A percentile compares a stretch with the other conserved stretches of the same genome.
Evolutionary conservation across 345 rosid genomes (phyloP).

Genomic region (Ailanthus altissimus): DNA sequence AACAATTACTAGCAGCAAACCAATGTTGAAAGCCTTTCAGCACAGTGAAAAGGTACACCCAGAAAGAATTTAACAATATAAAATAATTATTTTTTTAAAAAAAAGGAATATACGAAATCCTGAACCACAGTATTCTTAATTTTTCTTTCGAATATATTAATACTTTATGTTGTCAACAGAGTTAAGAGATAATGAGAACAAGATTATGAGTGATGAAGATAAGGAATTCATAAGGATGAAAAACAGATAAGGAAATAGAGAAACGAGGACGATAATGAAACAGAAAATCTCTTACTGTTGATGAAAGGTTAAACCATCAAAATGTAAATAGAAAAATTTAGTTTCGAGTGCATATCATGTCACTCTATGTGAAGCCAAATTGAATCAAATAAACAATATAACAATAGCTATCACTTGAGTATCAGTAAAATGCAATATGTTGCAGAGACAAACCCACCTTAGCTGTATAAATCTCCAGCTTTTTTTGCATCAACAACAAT

Average conservation of each 20-base stretch:
- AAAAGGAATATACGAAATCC: conserved; percentile 4
- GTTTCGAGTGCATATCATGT: background rate
- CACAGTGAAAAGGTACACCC: conserved; percentile 85
- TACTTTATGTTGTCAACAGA: background rate
- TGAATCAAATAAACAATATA: background rate
- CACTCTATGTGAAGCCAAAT: background rate
- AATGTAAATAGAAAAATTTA: conserved; percentile 7
- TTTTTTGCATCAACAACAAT: conserved; percentile 61
- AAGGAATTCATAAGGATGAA: background rate
- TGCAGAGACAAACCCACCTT: conserved; percentile 46
- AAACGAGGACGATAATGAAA: background rate
- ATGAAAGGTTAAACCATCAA: background rate
- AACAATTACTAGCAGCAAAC: conserved; percentile 94
- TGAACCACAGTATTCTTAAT: background rate
- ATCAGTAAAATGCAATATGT: background rate
- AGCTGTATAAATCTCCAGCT: conserved; percentile 52
- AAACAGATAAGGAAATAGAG: background rate
- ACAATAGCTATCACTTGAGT: background rate
- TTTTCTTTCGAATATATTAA: background rate
- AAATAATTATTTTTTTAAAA: background rate
- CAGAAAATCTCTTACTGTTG: background rate
- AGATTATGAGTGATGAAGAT: background rate
- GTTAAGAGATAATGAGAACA: too few relatives aligned
- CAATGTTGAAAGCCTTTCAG: conserved; percentile 89
- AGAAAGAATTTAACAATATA: conserved; percentile 28